Percentiles rank a stretch among this genome's conserved stretches.
phyloP scores from a whole-genome alignment of 208 protist genomes.

The Leishmania tarentolae region DNA sequence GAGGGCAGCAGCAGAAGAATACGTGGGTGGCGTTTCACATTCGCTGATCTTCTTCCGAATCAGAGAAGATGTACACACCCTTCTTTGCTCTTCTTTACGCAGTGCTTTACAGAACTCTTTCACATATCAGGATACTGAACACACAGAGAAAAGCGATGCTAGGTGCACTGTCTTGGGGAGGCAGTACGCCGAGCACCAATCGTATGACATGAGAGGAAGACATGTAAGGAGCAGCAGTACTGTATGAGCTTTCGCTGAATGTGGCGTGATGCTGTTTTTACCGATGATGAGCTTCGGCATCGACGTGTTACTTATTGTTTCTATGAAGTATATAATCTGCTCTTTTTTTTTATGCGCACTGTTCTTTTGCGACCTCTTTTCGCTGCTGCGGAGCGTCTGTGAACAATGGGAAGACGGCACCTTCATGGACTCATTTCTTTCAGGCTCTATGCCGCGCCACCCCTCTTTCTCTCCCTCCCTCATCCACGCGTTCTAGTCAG shows the following conservation, averaged over 20 bases:
- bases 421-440: background rate
- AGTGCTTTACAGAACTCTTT: background rate
- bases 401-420: background rate
- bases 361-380: background rate
- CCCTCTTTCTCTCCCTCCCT: constrained; percentile 9
- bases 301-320: background rate
- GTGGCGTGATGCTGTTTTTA: background rate
- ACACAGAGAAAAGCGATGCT: background rate
- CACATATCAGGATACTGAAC: background rate
- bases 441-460: background rate
- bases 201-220: too few relatives aligned
- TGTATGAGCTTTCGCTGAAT: background rate
- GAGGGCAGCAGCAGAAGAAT: too few relatives aligned
- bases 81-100: background rate
- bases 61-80: background rate
- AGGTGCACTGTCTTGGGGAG: constrained; percentile 7
- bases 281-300: background rate
- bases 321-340: background rate
- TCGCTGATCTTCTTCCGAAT: background rate
- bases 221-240: background rate
- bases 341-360: background rate
- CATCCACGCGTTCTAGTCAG: background rate
- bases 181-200: background rate
- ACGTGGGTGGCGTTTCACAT: background rate
- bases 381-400: background rate